Evolutionary conservation across 2,329 filamentous ascomycete genomes (phyloP).

Genomic region (Penicillium sp.): DNA sequence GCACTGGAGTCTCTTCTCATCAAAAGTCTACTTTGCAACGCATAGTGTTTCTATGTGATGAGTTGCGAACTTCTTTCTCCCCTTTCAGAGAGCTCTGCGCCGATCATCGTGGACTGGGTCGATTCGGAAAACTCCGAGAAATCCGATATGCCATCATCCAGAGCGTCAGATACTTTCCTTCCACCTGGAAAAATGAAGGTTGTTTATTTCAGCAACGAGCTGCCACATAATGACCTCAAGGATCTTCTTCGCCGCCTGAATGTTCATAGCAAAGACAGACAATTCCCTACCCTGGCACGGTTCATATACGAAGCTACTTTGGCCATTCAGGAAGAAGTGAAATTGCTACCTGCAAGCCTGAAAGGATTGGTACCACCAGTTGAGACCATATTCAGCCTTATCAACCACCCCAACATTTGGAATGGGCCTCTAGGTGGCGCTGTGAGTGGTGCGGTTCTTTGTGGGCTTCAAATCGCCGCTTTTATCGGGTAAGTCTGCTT

Average conservation of each 20-base stretch:
- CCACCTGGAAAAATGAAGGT: background rate
- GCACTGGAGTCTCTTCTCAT: no score
- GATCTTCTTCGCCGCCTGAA: conserved; percentile 47
- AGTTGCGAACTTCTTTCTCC: no score
- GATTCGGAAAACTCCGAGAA: no score
- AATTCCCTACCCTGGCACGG: conserved; percentile 40
- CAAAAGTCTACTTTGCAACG: no score
- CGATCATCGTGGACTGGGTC: no score
- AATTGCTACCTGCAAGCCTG: conserved; percentile 21
- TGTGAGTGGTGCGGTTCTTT: conserved; percentile 52
- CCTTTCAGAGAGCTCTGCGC: no score
- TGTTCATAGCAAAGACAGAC: conserved; percentile 45
- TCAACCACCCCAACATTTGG: conserved; percentile 33
- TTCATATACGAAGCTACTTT: conserved; percentile 49
- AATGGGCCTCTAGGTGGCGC: conserved; percentile 48
- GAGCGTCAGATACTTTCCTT: no score
- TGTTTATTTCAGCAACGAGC: conserved; percentile 17
- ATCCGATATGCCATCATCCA: no score
- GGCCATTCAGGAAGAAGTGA: conserved; percentile 47
- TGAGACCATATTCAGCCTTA: conserved; percentile 19
- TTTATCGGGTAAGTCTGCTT: conserved; percentile 48
- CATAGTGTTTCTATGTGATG: no score
- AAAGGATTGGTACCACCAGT: conserved; percentile 23
- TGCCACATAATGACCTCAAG: conserved; percentile 51
- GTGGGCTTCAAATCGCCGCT: conserved; percentile 45